Percentiles rank a stretch among this genome's conserved stretches.
Conservation (phyloP, 2,329 filamentous ascomycete species). For the Cladorrhinum sp. region DNA sequence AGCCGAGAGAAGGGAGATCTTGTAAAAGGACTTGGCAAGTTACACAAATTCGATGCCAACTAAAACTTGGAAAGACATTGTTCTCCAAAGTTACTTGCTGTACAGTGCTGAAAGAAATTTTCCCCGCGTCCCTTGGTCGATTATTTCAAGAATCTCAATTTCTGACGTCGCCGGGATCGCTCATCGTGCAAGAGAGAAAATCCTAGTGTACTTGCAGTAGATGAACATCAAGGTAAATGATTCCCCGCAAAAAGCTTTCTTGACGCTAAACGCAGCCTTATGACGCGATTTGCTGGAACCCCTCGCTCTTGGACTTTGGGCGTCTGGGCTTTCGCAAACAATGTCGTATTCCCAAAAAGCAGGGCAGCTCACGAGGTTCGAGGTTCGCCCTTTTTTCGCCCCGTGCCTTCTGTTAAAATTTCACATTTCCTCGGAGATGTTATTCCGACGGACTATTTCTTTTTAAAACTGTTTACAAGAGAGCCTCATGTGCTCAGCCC, state of each 20-base stretch:
- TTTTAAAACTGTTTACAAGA: neutral
- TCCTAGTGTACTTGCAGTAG: no score
- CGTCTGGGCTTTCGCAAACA: neutral
- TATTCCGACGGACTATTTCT: neutral
- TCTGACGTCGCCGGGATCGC: neutral
- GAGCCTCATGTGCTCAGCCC: constrained; percentile 7
- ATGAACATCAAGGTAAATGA: neutral
- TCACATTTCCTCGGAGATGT: constrained; percentile 8
- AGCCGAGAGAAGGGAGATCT: neutral
- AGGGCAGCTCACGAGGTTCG: neutral
- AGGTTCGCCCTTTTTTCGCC: neutral
- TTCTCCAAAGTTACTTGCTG: no score
- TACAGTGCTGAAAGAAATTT: neutral
- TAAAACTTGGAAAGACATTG: neutral
- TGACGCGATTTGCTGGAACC: constrained; percentile 1
- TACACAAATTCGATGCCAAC: neutral
- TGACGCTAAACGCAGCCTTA: constrained; percentile 2
- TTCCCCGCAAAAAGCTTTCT: neutral
- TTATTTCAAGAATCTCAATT: neutral
- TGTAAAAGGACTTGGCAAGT: neutral
- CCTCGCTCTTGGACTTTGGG: neutral
- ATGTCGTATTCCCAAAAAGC: neutral
- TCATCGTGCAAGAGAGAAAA: neutral
- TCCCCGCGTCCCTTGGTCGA: neutral
- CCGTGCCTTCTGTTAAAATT: neutral